Percentiles rank a stretch among this genome's conserved stretches.
These are phyloP conservation scores for Coemansia umbellata DNA, from an alignment of 192 early-diverging fungal genomes.

Conservation along the genomic window DNA sequence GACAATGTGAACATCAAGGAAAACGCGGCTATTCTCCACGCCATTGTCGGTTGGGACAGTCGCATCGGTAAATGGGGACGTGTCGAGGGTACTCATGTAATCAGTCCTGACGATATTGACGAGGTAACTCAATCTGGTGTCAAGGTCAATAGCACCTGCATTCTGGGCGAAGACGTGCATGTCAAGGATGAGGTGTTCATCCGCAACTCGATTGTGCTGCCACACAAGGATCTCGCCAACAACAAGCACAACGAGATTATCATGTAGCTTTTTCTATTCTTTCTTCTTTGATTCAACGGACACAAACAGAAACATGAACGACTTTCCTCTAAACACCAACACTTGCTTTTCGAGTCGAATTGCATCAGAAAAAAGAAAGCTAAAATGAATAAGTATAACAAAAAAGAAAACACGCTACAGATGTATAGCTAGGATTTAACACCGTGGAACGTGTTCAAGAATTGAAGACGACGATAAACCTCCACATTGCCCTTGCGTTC, in stretches of 20 bases:
- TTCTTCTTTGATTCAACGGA: too few species aligned
- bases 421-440: neutral
- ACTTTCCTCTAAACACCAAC: too few species aligned
- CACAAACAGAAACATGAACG: too few species aligned
- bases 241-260: conserved; percentile 93
- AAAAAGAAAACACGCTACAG: neutral
- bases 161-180: conserved; percentile 88
- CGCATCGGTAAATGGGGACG: conserved; percentile 92
- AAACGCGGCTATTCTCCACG: conserved; percentile 80
- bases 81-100: conserved; percentile 80
- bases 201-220: conserved; percentile 95
- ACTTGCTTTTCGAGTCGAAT: neutral
- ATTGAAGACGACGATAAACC: conserved; percentile 49
- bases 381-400: neutral
- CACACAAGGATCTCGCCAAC: conserved; percentile 91
- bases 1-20: conserved; percentile 91
- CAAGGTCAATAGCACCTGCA: conserved; percentile 88
- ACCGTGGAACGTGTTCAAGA: conserved; percentile 43
- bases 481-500: conserved; percentile 40
- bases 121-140: conserved; percentile 82
- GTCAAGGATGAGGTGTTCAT: conserved; percentile 93
- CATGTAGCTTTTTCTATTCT: conserved; percentile 62
- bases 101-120: conserved; percentile 59
- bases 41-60: conserved; percentile 91
- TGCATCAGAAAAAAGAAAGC: too few species aligned